Evolutionary conservation across 2,329 filamentous ascomycete species (phyloP), one percentile per base, ranked within the genome.

Genomic region (Ceratocystis variospora): DNA sequence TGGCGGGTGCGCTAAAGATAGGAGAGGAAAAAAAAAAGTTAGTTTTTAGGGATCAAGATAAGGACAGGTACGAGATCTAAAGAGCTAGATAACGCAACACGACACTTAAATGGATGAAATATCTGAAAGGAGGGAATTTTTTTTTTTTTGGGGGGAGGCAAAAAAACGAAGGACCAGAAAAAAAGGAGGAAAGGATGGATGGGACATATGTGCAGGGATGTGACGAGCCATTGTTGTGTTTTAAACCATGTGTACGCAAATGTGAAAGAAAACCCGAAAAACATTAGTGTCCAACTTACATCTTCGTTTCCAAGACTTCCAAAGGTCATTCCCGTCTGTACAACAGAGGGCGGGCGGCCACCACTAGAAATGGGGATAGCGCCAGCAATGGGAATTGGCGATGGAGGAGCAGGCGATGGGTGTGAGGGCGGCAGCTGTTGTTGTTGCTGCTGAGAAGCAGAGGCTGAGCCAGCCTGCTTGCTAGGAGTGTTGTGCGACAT

Each of bases 371-470:
- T 57, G 25, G 53, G 53, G 48, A 61, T 62, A 44, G 87, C 86
- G 65, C 87, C 84, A 63, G 91, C 90, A 76, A 93, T 89, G 41
- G 94, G 93, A 71, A 97, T 97, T 3, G 94, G 94, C 53, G 90
- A 93, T 3, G 94, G 94, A 59, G 93, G 96, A 62, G 89, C 86
- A 5, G 94, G 94, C 59, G 37, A 41, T 41, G 92, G 96, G 76
- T 81, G 72, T 75, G 81, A 76, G 73, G 85, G 85, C 76, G 84
- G 90, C 76, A 78, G 80, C 70, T 83, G 87, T 68, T 84, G 90
- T 76, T 79, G 80, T 70, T 83, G 87, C 68, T 81, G 83, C 68
- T 81, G 83, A 46, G 79, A 81, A 70, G 83, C 78, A 70, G 76
- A 76, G 69, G 77, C 78, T 70, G 76, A 76, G 69, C 77, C 74